Base-by-base conservation (phyloP, 1,139 yeast species). In the Geotrichum klebahnii region DNA sequence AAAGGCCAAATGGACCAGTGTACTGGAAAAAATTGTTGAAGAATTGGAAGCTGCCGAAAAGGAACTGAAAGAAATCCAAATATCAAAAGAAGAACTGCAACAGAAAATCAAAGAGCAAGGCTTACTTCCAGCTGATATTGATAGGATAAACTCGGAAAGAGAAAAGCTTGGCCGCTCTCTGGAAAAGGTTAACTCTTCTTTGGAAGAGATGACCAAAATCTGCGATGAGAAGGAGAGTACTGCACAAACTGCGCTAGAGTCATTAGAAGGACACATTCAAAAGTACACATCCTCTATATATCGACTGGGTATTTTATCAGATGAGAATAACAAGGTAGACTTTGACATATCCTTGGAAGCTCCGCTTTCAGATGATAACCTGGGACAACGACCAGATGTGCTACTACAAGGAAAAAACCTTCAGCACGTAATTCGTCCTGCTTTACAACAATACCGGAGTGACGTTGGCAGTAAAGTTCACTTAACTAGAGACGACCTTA, bases 1-100 rank as follows among this genome's bases (percentile, higher is more conserved):
- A 52, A 83, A 82, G 59, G 61, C 68, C 5, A 82, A 81, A 62
- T 84, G 95, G 94, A 72, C 76, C 2, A 70, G 70, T 26, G 76
- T 79, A 37, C 64, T 84, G 48, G 72, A 73, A 22, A 79, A 80
- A 57, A 76, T 84, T 52, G 71, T 73, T 31, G 67, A 66, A 9
- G 94, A 84, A 61, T 75, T 82, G 41, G 67, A 63, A 1, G 66
- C 68, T 26, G 75, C 79, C 35, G 76, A 75, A 47, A 61, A 62
- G 24, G 79, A 77, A 51, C 67, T 79, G 16, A 64, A 63, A 3
- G 67, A 67, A 2, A 63, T 79, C 9, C 75, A 74, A 24, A 62
- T 66, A 14, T 81, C 79, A 46, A 78, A 77, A 55, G 65, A 63
- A 9, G 67, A 70, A 5, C 70, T 79, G 35, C 79, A 80, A 48